These are phyloP conservation scores for Bruguiera hainesii DNA, from an alignment of 441 rosid genomes.

Conservation along the genomic window DNA sequence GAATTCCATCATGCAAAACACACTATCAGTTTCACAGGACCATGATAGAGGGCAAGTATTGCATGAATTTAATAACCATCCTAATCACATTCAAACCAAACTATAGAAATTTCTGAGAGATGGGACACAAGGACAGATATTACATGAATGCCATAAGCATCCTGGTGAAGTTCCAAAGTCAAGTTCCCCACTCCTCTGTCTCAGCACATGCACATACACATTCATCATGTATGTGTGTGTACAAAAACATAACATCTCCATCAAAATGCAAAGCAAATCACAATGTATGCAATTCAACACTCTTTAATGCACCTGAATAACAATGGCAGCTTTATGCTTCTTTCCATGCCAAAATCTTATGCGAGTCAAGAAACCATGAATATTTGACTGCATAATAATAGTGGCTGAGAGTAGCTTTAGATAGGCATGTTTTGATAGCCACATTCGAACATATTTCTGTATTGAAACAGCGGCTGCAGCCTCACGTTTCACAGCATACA, in stretches of 20 bases:
- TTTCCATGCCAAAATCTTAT: slow-evolving; percentile 47
- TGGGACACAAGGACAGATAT: no score
- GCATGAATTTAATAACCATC: no score
- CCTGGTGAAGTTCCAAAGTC: no score
- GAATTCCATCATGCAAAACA: no score
- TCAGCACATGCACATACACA: not conserved
- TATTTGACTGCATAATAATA: slow-evolving; percentile 55
- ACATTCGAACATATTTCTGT: slow-evolving; percentile 64
- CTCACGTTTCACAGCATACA: slow-evolving; percentile 54
- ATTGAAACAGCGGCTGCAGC: slow-evolving; percentile 69
- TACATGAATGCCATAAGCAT: no score
- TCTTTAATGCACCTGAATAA: slow-evolving; percentile 61
- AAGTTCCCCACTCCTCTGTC: no score
- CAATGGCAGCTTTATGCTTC: slow-evolving; percentile 61
- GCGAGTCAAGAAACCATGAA: slow-evolving; percentile 66
- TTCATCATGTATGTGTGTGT: no score
- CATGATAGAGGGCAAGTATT: no score
- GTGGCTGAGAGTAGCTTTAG: slow-evolving; percentile 49
- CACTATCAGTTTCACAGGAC: no score
- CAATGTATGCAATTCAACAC: not conserved
- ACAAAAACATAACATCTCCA: not conserved
- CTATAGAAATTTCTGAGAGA: no score
- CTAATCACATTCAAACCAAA: no score
- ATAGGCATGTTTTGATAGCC: slow-evolving; percentile 55
- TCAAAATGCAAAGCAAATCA: not conserved